Base-by-base conservation (phyloP, 1,284 basidiomycete genomes). In the Cryptococcus neoformans region DNA sequence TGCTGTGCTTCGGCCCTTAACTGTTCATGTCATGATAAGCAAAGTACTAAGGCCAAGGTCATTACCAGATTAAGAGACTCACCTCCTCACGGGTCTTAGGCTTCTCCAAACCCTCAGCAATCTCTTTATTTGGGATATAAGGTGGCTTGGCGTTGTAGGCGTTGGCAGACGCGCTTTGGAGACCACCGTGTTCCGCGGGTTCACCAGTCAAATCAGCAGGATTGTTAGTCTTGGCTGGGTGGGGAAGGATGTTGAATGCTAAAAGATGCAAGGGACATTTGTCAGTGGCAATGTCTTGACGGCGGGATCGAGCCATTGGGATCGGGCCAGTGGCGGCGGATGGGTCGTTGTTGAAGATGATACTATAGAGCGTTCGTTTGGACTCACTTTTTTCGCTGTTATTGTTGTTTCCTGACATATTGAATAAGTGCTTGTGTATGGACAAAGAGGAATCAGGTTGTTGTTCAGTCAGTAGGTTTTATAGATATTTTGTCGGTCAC, bases 181-280 rank as follows among this genome's bases (percentile, higher is more conserved):
- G 62, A 17, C 69, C 69, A n/a, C 68, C 68, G 21, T 66, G 60
- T 51, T 62, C 42, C 17, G 41, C 59, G 40, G 69, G 70, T 51
- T 74, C 68, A 44, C 62, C 56, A 54, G 66, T 62, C 8, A 75
- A 67, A 65, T 77, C 74, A 40, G 72, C 59, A 6, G 78, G 77
- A 69, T 78, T 76, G 62, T 78, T 79, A 62, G 72, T 74, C 66
- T 68, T 78, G 36, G 77, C 77, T 40, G 76, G 76, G 67, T 79
- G 76, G 28, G 78, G 79, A 61, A 76, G 78, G 69, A 78, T 80
- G 45, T 61, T 70, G 73, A 80, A 79, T 47, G 67, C 72, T 68
- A 51, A 6, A 14, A 49, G 28, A 28, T 4, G 28, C 28, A 28
- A 7, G 9, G 36, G 40, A 21, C 28, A n/a, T 8, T 8, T 37